These are phyloP conservation scores for Kodamaea lidongshanica DNA, from an alignment of 805 yeast species.

Conservation along the genomic window DNA sequence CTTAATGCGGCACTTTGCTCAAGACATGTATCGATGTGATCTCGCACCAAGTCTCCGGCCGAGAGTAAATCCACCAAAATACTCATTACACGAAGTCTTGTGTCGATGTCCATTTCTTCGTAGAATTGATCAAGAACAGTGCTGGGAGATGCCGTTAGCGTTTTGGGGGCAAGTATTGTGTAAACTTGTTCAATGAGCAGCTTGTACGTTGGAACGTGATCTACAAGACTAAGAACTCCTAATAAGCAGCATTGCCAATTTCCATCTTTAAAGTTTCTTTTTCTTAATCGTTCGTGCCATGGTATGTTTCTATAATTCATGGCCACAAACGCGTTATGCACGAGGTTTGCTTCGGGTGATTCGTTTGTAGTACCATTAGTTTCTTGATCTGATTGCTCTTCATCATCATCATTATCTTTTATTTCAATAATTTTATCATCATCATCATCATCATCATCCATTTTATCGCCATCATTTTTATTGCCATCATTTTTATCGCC, in stretches of 20 bases:
- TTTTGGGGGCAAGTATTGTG: slow-evolving; percentile 52
- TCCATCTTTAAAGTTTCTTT: slow-evolving; percentile 74
- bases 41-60: slow-evolving; percentile 53
- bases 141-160: slow-evolving; percentile 41
- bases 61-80: slow-evolving; percentile 60
- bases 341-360: no score
- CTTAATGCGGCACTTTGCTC: slow-evolving; percentile 58
- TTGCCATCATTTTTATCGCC: slow-evolving; percentile 12
- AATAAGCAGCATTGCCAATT: slow-evolving; percentile 76
- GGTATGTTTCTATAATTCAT: slow-evolving; percentile 53
- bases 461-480: slow-evolving; percentile 18
- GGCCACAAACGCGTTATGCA: slow-evolving; percentile 40
- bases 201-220: slow-evolving; percentile 50
- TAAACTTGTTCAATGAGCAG: slow-evolving; percentile 46
- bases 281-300: slow-evolving; percentile 76
- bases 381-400: slow-evolving; percentile 17
- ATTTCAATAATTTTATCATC: slow-evolving; percentile 13
- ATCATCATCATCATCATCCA: slow-evolving; percentile 19
- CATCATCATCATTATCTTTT: slow-evolving; percentile 9
- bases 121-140: slow-evolving; percentile 53
- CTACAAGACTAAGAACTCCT: slow-evolving; percentile 62
- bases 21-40: slow-evolving; percentile 59
- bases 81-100: slow-evolving; percentile 52
- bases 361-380: slow-evolving; percentile 11
- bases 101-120: slow-evolving; percentile 41